These are phyloP conservation scores for Diaporthe caulivora DNA, from an alignment of 2,329 filamentous ascomycete genomes.

Conservation along the genomic window DNA sequence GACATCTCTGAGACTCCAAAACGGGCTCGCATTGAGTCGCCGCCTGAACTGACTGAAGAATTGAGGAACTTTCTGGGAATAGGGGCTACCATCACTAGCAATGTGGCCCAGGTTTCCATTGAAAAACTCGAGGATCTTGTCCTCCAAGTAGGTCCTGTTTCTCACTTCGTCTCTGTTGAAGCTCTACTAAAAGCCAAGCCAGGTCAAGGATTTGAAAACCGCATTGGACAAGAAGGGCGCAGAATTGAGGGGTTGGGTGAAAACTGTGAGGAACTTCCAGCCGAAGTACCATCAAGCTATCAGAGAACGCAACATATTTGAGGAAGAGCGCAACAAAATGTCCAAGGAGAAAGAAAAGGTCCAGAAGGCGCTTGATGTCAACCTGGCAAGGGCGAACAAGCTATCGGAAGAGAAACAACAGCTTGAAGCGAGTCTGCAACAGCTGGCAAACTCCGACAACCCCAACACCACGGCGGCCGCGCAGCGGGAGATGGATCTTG, in stretches of 20 bases:
- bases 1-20: constrained; percentile 47
- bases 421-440: constrained; percentile 53
- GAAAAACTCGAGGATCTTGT: constrained; percentile 54
- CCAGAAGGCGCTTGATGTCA: constrained; percentile 53
- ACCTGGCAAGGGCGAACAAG: constrained; percentile 51
- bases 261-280: constrained; percentile 59
- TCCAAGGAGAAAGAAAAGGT: constrained; percentile 51
- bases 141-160: constrained; percentile 49
- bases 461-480: constrained; percentile 55
- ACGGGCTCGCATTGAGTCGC: constrained; percentile 46
- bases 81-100: constrained; percentile 38
- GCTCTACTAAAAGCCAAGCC: constrained; percentile 35
- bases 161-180: not conserved
- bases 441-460: constrained; percentile 53
- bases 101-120: constrained; percentile 43
- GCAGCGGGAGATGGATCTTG: constrained; percentile 56
- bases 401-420: constrained; percentile 53
- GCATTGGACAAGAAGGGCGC: constrained; percentile 48
- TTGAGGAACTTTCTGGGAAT: constrained; percentile 48
- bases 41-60: constrained; percentile 46
- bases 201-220: constrained; percentile 54
- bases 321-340: constrained; percentile 57
- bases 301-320: constrained; percentile 62
- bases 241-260: constrained; percentile 58
- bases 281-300: constrained; percentile 62